These are phyloP conservation scores for Globisporangium viniferum DNA, from an alignment of 352 stramenopile species.

Conservation along the genomic window DNA sequence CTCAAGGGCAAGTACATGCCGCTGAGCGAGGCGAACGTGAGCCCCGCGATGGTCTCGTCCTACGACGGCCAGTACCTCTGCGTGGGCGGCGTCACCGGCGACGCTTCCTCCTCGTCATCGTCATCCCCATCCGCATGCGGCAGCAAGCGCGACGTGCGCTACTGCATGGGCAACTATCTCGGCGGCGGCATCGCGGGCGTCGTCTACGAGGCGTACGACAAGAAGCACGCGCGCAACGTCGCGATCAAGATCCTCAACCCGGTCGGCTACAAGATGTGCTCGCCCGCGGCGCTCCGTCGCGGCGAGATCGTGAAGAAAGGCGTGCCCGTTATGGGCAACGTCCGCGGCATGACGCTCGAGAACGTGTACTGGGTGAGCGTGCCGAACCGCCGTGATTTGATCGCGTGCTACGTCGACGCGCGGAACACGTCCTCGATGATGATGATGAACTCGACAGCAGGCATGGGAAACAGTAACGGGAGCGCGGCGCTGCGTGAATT, in stretches of 20 bases:
- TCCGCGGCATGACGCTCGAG: conserved; percentile 64
- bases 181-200: conserved; percentile 90
- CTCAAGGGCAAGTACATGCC: conserved; percentile 87
- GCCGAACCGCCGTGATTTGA: conserved; percentile 50
- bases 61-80: conserved; percentile 83
- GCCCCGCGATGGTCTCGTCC: conserved; percentile 61
- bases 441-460: background rate
- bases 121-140: background rate
- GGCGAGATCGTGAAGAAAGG: conserved; percentile 87
- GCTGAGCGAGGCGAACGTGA: conserved; percentile 80
- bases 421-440: conserved; percentile 1
- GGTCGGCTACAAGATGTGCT: conserved; percentile 92
- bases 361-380: conserved; percentile 81
- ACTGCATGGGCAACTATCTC: conserved; percentile 90
- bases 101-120: conserved; percentile 22
- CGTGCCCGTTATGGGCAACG: conserved; percentile 40
- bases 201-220: conserved; percentile 90
- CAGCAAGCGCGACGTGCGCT: conserved; percentile 28
- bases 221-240: conserved; percentile 72
- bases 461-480: conserved; percentile 1
- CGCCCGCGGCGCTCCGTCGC: conserved; percentile 62
- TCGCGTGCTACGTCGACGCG: conserved; percentile 66
- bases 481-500: conserved; percentile 47
- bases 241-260: conserved; percentile 98
- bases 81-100: conserved; percentile 18